These are phyloP conservation scores for Candida sp. DNA, from an alignment of 1,139 yeast genomes.

Conservation along the genomic window DNA sequence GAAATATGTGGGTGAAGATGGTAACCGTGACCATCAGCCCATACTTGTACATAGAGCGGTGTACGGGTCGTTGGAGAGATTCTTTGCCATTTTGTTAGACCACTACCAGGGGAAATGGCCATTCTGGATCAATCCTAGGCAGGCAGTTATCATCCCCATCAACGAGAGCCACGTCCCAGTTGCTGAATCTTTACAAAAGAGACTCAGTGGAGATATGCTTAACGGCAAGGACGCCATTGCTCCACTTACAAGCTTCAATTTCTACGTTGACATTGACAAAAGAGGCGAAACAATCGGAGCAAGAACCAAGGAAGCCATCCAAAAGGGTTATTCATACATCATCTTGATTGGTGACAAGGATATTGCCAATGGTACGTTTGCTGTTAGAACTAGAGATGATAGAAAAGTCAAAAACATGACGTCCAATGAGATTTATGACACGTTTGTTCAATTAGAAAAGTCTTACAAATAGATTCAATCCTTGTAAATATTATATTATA, in stretches of 20 bases:
- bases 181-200: conserved; percentile 54
- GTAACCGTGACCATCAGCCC: conserved; percentile 62
- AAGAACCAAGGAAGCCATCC: conserved; percentile 78
- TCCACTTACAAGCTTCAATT: conserved; percentile 65
- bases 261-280: conserved; percentile 76
- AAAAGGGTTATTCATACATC: conserved; percentile 79
- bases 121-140: conserved; percentile 97
- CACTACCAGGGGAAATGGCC: conserved; percentile 98
- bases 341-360: conserved; percentile 91
- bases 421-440: conserved; percentile 49
- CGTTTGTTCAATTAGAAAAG: conserved; percentile 56
- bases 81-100: conserved; percentile 88
- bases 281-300: conserved; percentile 82
- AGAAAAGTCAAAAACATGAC: conserved; percentile 51
- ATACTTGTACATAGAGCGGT: conserved; percentile 96
- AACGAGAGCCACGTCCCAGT: conserved; percentile 57
- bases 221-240: conserved; percentile 35
- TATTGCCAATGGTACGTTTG: conserved; percentile 58
- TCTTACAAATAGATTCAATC: conserved; percentile 36
- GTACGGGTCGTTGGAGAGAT: conserved; percentile 92
- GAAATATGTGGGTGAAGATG: conserved; percentile 59
- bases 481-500: conserved; percentile 13
- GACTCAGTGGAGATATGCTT: conserved; percentile 55
- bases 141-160: conserved; percentile 86
- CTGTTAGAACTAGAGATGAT: conserved; percentile 66